phyloP scores from a whole-genome alignment of 345 rosid genomes.

The Angophora floribunda region DNA sequence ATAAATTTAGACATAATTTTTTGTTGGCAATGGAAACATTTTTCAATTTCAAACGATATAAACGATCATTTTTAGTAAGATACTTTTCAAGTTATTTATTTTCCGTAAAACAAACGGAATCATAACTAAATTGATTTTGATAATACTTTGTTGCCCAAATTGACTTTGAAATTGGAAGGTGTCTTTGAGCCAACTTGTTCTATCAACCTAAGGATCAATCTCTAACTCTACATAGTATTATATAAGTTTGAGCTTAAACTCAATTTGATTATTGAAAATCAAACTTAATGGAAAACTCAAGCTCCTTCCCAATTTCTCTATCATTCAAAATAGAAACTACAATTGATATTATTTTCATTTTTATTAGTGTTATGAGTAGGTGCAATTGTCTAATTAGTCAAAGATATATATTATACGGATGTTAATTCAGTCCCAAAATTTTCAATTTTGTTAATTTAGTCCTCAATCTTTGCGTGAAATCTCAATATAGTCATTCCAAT shows the following conservation, averaged over 20 bases:
- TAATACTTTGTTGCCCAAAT: neutral
- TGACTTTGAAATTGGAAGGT: neutral
- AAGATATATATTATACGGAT: no score
- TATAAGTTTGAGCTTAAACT: neutral
- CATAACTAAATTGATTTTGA: neutral
- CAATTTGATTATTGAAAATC: neutral
- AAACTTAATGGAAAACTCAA: neutral
- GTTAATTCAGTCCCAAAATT: no score
- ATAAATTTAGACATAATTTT: neutral
- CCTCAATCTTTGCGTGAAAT: neutral
- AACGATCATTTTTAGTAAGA: neutral
- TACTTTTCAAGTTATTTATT: neutral
- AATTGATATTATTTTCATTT: neutral
- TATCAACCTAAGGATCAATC: neutral
- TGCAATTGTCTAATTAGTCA: neutral
- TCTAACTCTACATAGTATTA: neutral
- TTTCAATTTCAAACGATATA: neutral
- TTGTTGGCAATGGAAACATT: neutral
- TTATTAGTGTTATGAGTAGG: neutral
- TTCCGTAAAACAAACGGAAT: rapidly evolving
- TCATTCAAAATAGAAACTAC: neutral
- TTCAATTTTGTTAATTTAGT: no score
- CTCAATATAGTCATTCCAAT: no score
- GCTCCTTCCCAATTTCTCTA: neutral
- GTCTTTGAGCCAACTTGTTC: neutral